phyloP scores from a whole-genome alignment of 495 filamentous ascomycete genomes.

The Umbilicaria muhlenbergii region DNA sequence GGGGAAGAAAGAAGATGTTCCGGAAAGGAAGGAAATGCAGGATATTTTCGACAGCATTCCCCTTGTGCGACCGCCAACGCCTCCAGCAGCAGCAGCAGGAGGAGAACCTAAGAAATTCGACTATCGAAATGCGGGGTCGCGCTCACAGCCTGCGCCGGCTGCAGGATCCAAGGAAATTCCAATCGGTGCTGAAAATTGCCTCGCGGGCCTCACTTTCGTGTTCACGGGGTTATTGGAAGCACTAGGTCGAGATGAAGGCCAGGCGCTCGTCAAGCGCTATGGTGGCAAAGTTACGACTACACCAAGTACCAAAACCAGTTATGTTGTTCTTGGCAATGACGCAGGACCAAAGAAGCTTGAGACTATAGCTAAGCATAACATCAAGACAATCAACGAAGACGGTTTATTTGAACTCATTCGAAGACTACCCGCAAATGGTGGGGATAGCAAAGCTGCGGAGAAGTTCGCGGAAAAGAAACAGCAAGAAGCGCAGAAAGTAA shows the following conservation, averaged over 20 bases:
- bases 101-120: constrained; percentile 55
- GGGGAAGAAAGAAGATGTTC: constrained; percentile 45
- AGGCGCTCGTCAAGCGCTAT: constrained; percentile 76
- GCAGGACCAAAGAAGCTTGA: constrained; percentile 89
- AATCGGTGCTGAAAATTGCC: constrained; percentile 71
- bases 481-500: constrained; percentile 62
- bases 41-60: constrained; percentile 82
- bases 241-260: constrained; percentile 71
- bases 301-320: constrained; percentile 85
- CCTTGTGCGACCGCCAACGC: constrained; percentile 62
- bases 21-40: constrained; percentile 52
- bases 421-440: constrained; percentile 70
- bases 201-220: constrained; percentile 90
- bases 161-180: constrained; percentile 59
- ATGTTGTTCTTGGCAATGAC: constrained; percentile 78
- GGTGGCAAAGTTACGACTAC: constrained; percentile 79
- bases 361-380: constrained; percentile 57
- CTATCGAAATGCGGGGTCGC: constrained; percentile 37
- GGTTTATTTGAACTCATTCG: constrained; percentile 81
- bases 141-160: constrained; percentile 40
- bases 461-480: constrained; percentile 68
- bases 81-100: constrained; percentile 46
- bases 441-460: constrained; percentile 73
- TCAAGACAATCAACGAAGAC: constrained; percentile 89
- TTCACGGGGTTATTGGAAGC: constrained; percentile 79